Evolutionary conservation across 2,329 filamentous ascomycete genomes (phyloP), one percentile per base, ranked within the genome.

Genomic region (Cadophora luteo-olivacea): DNA sequence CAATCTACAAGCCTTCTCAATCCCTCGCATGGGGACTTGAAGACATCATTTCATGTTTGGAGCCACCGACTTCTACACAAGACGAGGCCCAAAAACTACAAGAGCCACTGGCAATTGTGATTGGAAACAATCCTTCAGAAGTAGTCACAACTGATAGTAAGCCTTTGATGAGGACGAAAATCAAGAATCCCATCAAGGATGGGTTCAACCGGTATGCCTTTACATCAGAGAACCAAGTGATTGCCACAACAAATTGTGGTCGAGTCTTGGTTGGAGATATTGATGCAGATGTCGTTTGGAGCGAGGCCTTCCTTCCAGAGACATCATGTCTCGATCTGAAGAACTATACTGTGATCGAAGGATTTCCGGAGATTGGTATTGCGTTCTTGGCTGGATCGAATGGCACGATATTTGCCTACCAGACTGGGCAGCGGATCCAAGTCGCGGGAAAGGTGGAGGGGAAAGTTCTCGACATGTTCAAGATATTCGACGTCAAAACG

Each of bases 131-230:
- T 19, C 29, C 58, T 52, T 16, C 63, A 36, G 61, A 24, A 48
- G 49, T 45, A 8, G 36, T 11, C 51, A 6, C 25, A 8, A 19
- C 24, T 9, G 32, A 33, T 24, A n/a, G 62, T 11, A 61, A 60
- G 36, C 24, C 61, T 49, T 22, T 51, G 3, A 70, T 71, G 64
- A 73, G 74, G 61, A 75, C 75, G 62, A 78, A 75, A 41, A 38
- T 62, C 57, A 79, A 72, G 77, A 86, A 76, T 75, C 70, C 71
- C 22, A 64, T 70, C 3, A 81, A 79, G 57, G 81, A 86, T 64
- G 78, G 80, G 11, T 86, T 92, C 68, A 86, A 87, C 66, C 84
- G 86, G 54, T 93, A 92, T 74, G 85, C 86, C 29, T 92, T 92
- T 67, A 75, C 92, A 3, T 83, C 83, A 0, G 79, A 85, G 3